Evolutionary conservation across 352 stramenopile species (phyloP).

Genomic region (Aphanomyces cochlioides): DNA sequence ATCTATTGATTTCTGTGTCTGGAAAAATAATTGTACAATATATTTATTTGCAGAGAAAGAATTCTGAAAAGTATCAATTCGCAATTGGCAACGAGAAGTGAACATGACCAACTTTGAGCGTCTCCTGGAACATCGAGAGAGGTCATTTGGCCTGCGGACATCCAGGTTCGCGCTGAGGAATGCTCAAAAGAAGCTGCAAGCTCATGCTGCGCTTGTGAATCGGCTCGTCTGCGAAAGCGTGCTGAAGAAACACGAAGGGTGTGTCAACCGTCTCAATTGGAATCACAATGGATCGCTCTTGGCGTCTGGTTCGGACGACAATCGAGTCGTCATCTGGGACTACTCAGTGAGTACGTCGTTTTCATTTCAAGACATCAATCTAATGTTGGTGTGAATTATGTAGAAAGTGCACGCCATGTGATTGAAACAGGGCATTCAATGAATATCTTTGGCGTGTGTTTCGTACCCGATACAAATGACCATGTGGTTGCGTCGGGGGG

Average conservation of each 20-base stretch:
- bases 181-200: conserved; percentile 56
- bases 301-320: conserved; percentile 82
- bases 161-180: conserved; percentile 37
- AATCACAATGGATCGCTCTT: conserved; percentile 61
- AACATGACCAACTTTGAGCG: too few species aligned
- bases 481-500: conserved; percentile 69
- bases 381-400: too few species aligned
- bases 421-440: conserved; percentile 73
- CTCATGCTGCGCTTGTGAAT: conserved; percentile 55
- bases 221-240: conserved; percentile 54
- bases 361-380: too few species aligned
- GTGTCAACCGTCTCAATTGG: conserved; percentile 85
- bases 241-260: conserved; percentile 59
- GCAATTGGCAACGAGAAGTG: too few species aligned
- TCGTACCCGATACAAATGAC: conserved; percentile 76
- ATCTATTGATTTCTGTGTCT: too few species aligned
- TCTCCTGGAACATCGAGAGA: too few species aligned
- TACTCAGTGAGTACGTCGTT: conserved; percentile 49
- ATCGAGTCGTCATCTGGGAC: conserved; percentile 73
- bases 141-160: too few species aligned
- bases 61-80: too few species aligned
- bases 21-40: too few species aligned
- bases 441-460: conserved; percentile 87
- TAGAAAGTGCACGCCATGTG: conserved; percentile 34
- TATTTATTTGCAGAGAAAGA: too few species aligned